Evolutionary conservation across 1,139 yeast genomes (phyloP), one percentile per base, ranked within the genome.

Genomic region (Yamadazyma diddensiae): DNA sequence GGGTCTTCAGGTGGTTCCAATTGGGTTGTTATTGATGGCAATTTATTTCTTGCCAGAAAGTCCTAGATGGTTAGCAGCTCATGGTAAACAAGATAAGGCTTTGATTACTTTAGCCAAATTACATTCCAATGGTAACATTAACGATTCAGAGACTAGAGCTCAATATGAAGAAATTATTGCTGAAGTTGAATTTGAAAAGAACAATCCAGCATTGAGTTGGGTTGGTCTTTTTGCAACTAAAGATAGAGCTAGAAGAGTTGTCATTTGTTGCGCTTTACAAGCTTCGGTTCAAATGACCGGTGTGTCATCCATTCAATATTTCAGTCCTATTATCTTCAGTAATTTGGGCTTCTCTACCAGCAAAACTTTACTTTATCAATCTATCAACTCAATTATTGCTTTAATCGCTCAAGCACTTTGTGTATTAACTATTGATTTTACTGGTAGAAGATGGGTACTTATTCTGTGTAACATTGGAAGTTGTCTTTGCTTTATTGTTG

Each of bases 271-370:
- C 32, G 42, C 44, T 4, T 31, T 43, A 21, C 48, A 44, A 30
- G 48, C 47, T 4, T 41, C 47, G 18, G 46, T 43, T 17, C 88
- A 81, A 57, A 70, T 81, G 48, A 73, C 83, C 1, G 87, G 88
- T n/a, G 81, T 81, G 41, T 81, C 82, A 49, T 80, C 82, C 48
- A 80, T 81, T 40, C 81, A 81, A 50, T 82, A 82, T 53, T 81
- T 79, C 51, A 85, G 87, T 7, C 53, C 53, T 26, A 37, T 40
- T 8, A 51, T 52, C 26, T 52, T 51, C 33, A 38, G 36, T 11
- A 43, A 45, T 15, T 41, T 49, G 38, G 52, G 51, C 11, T 38
- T 49, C 24, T 37, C 41, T 20, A 45, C 51, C 14, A 39, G 27
- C 13, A 38, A 37, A 21, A 49, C 52, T 6, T 41, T 49, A 16